Conservation (phyloP, 1,139 yeast genomes). For the Oligophagozyma castellii region DNA sequence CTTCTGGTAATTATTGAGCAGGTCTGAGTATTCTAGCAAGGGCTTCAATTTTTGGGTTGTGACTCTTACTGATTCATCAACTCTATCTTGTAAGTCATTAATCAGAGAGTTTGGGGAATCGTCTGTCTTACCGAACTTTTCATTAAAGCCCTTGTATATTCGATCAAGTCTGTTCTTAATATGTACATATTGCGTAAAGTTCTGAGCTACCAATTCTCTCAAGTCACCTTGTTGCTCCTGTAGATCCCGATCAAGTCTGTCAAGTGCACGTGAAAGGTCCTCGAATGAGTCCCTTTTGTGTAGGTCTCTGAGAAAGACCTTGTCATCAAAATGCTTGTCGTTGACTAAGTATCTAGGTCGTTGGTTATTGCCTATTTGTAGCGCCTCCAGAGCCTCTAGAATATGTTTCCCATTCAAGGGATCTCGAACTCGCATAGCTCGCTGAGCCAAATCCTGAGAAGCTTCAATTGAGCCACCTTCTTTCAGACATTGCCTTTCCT, state of each 20-base stretch:
- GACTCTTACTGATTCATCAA: slow-evolving; percentile 36
- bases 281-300: slow-evolving; percentile 61
- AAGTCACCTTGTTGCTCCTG: slow-evolving; percentile 53
- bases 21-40: slow-evolving; percentile 46
- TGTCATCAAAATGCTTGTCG: slow-evolving; percentile 61
- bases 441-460: not conserved
- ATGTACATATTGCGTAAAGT: slow-evolving; percentile 61
- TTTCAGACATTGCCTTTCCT: slow-evolving; percentile 14
- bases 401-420: slow-evolving; percentile 42
- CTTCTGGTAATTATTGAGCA: slow-evolving; percentile 43
- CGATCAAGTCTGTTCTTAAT: slow-evolving; percentile 57
- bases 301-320: slow-evolving; percentile 51
- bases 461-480: no score
- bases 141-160: slow-evolving; percentile 37
- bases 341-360: slow-evolving; percentile 49
- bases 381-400: slow-evolving; percentile 29
- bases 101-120: slow-evolving; percentile 20
- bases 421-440: slow-evolving; percentile 31
- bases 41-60: slow-evolving; percentile 67
- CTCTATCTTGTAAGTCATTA: slow-evolving; percentile 33
- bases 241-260: slow-evolving; percentile 45
- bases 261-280: slow-evolving; percentile 43
- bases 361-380: slow-evolving; percentile 29
- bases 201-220: slow-evolving; percentile 53
- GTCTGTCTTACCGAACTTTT: slow-evolving; percentile 4